These are phyloP conservation scores for Iberis pinnata DNA, from an alignment of 345 rosid species.

Conservation along the genomic window DNA sequence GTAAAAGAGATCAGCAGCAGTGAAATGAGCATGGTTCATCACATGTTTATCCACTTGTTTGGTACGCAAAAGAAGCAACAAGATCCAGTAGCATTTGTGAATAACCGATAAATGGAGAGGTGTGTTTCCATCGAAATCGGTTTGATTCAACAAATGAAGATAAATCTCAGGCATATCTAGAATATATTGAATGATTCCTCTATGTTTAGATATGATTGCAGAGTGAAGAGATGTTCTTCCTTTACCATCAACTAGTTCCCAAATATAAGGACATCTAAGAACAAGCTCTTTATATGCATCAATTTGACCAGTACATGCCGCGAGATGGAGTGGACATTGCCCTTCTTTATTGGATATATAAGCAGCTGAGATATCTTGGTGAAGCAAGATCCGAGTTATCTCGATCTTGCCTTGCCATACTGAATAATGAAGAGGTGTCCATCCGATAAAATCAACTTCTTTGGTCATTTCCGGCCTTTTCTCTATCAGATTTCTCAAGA, in stretches of 20 bases:
- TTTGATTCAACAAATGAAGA: too few species aligned
- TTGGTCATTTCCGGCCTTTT: slow-evolving; percentile 17
- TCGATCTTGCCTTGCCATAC: slow-evolving; percentile 4
- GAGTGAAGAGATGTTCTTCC: slow-evolving; percentile 30
- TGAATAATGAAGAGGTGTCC: slow-evolving; percentile 28
- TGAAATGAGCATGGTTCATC: slow-evolving; percentile 26
- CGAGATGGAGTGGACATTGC: slow-evolving; percentile 23
- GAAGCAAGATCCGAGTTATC: slow-evolving; percentile 14
- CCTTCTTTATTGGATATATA: slow-evolving; percentile 21
- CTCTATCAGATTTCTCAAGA: slow-evolving; percentile 6
- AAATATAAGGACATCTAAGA: slow-evolving; percentile 17
- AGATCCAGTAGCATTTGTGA: slow-evolving; percentile 10
- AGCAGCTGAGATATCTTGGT: slow-evolving; percentile 20
- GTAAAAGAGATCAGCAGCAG: slow-evolving; percentile 30
- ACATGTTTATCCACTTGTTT: slow-evolving; percentile 30
- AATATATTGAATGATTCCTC: slow-evolving; percentile 17
- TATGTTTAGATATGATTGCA: slow-evolving; percentile 28
- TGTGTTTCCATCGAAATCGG: slow-evolving; percentile 37
- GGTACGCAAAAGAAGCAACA: too few species aligned
- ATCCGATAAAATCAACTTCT: slow-evolving; percentile 19
- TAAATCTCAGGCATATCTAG: slow-evolving; percentile 13
- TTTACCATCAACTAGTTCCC: slow-evolving; percentile 26
- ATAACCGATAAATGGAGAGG: slow-evolving; percentile 38
- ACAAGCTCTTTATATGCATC: too few species aligned
- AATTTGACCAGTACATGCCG: slow-evolving; percentile 7